Conservation (phyloP, 2,329 filamentous ascomycete genomes). For the Cadophora luteo-olivacea region DNA sequence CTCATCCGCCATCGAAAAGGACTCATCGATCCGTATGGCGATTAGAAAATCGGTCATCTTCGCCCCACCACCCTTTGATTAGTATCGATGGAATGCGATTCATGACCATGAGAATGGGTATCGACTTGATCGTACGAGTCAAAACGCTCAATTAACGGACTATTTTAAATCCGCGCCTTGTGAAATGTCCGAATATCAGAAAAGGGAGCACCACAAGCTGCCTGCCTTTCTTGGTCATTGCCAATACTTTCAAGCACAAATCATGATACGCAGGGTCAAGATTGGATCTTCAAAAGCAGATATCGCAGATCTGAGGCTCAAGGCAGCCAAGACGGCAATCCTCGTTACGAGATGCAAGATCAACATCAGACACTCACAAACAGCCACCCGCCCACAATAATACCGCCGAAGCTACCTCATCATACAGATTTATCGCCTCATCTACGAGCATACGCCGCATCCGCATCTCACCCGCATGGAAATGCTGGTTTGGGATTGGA, state of each 20-base stretch:
- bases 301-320: conserved; percentile 8
- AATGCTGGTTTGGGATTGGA: conserved; percentile 1
- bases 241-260: neutral
- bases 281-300: neutral
- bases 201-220: neutral
- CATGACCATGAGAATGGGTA: neutral
- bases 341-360: neutral
- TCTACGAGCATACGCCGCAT: neutral
- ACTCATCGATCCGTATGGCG: neutral
- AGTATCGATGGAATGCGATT: neutral
- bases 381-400: neutral
- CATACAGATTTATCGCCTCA: conserved; percentile 3
- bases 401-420: conserved; percentile 8
- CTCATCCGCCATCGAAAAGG: neutral
- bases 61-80: neutral
- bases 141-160: neutral
- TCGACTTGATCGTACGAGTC: neutral
- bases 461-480: neutral
- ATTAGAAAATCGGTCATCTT: neutral
- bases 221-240: neutral
- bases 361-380: neutral
- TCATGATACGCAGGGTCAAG: neutral
- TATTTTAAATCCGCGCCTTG: neutral
- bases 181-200: neutral
- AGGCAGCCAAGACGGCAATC: conserved; percentile 9